phyloP scores from a whole-genome alignment of 179 eudicot species.

The Patellifolia procumbens region DNA sequence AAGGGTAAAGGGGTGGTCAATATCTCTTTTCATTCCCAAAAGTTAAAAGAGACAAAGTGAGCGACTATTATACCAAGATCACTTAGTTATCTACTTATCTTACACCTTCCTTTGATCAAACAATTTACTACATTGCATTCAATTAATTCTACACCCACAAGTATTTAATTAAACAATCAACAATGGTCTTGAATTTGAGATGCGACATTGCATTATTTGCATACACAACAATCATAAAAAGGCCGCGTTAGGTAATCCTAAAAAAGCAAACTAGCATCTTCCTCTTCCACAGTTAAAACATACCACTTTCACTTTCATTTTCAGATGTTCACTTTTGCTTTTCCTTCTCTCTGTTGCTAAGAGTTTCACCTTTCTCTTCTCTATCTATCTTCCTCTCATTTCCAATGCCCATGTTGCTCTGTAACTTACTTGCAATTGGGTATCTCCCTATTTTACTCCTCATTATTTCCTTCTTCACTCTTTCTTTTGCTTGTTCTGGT shows the following conservation, averaged over 20 bases:
- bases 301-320: neutral
- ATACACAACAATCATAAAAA: neutral
- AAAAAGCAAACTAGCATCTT: conserved; percentile 7
- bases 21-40: no score
- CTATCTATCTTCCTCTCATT: neutral
- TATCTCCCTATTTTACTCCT: conserved; percentile 24
- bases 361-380: neutral
- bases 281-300: conserved; percentile 6
- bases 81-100: no score
- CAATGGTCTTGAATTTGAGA: no score
- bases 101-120: no score
- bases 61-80: no score
- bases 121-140: no score
- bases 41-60: no score
- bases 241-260: conserved; percentile 15
- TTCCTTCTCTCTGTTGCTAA: neutral
- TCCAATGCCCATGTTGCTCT: conserved; percentile 22
- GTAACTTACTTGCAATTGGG: conserved; percentile 22
- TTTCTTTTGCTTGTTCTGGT: conserved; percentile 63
- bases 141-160: no score
- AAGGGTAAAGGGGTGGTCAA: no score
- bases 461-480: conserved; percentile 31
- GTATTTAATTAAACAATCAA: no score
- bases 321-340: neutral
- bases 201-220: no score